phyloP scores from a whole-genome alignment of 306 rosid species.

The Astragalus glycyphyllos region DNA sequence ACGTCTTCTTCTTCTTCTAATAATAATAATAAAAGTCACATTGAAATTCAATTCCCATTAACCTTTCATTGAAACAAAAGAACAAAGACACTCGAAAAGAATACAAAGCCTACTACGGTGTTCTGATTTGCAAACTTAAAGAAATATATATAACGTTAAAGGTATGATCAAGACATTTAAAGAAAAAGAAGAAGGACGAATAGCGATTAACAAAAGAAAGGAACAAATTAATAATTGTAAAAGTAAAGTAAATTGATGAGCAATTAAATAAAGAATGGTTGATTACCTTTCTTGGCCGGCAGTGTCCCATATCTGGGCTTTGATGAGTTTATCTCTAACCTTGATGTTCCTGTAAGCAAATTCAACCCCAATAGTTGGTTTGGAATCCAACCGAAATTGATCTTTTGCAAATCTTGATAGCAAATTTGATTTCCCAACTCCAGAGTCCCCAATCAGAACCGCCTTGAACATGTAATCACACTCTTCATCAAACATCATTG shows the following conservation, averaged over 20 bases:
- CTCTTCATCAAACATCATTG: constrained; percentile 63
- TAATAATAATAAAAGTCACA: too few species aligned
- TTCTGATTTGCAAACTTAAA: too few species aligned
- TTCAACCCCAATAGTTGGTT: constrained; percentile 93
- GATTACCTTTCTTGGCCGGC: constrained; percentile 94
- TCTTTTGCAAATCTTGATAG: constrained; percentile 85
- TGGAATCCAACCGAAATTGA: constrained; percentile 84
- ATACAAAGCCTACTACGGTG: not conserved
- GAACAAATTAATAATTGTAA: too few species aligned
- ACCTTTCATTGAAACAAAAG: constrained; percentile 17
- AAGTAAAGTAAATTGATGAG: not conserved
- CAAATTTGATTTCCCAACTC: constrained; percentile 92
- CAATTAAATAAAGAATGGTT: too few species aligned
- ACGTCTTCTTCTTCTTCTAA: too few species aligned
- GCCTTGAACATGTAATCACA: constrained; percentile 92
- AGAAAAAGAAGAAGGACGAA: not conserved
- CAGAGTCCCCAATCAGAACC: constrained; percentile 89
- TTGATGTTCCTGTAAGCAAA: constrained; percentile 88
- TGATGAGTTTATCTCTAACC: constrained; percentile 82
- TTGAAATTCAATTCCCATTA: constrained; percentile 13
- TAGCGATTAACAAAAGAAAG: not conserved
- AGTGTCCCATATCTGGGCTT: constrained; percentile 98
- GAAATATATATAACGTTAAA: too few species aligned
- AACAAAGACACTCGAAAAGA: not conserved
- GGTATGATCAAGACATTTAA: too few species aligned